Evolutionary conservation across 345 rosid species (phyloP).

Genomic region (Dovyalis caffra): DNA sequence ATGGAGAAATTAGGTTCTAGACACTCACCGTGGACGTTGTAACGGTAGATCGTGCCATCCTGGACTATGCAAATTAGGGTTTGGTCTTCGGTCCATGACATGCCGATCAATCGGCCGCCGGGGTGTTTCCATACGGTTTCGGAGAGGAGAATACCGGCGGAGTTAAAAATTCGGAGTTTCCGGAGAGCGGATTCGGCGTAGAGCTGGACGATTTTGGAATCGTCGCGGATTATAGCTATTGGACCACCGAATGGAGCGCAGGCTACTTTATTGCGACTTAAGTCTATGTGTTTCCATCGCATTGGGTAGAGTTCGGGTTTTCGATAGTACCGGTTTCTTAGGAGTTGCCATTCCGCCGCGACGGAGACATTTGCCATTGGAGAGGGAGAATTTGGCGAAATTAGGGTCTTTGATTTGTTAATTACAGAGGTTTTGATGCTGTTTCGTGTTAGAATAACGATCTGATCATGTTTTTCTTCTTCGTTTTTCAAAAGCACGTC

Average conservation of each 20-base stretch:
- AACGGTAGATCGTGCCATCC: constrained; percentile 87
- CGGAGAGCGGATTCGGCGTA: constrained; percentile 96
- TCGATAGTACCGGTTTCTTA: constrained; percentile 75
- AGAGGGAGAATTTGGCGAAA: background rate
- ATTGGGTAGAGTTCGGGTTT: constrained; percentile 83
- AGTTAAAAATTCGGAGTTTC: constrained; percentile 89
- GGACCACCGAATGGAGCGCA: constrained; percentile 96
- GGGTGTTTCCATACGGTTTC: constrained; percentile 95
- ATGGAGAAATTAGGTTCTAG: constrained; percentile 69
- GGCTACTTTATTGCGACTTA: constrained; percentile 86
- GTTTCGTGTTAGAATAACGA: background rate
- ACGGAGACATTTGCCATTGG: constrained; percentile 86
- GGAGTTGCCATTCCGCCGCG: constrained; percentile 98
- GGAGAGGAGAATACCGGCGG: constrained; percentile 71
- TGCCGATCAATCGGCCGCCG: constrained; percentile 84
- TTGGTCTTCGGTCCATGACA: constrained; percentile 96
- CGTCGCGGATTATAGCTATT: constrained; percentile 90
- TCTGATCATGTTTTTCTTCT: background rate
- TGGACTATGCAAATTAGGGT: constrained; percentile 77
- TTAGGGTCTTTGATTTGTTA: background rate
- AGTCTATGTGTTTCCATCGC: constrained; percentile 88
- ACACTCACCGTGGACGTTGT: constrained; percentile 70
- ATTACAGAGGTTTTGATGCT: background rate
- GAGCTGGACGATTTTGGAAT: constrained; percentile 96
- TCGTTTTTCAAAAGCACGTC: background rate